Conservation (phyloP, 2,329 filamentous ascomycete species). For the Xylariomycetidae sp. region DNA sequence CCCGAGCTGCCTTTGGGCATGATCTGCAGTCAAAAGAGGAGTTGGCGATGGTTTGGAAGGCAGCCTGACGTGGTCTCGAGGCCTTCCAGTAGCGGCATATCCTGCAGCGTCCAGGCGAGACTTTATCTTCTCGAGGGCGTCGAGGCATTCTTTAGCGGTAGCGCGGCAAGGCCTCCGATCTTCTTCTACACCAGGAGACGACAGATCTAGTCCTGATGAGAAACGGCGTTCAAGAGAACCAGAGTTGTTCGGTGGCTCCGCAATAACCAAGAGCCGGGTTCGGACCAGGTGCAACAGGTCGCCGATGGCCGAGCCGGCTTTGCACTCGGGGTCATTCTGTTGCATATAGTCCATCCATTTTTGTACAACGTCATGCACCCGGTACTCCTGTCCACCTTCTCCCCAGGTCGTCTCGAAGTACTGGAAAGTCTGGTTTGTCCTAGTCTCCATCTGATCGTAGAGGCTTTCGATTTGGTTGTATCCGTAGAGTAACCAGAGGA, state of each 20-base stretch:
- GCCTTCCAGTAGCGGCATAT: too few relatives aligned
- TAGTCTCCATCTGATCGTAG: background rate
- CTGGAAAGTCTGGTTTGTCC: background rate
- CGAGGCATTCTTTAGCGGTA: too few relatives aligned
- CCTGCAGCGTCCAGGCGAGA: too few relatives aligned
- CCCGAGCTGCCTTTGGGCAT: too few relatives aligned
- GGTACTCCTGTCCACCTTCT: background rate
- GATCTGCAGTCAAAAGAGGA: too few relatives aligned
- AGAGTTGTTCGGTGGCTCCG: constrained; percentile 1
- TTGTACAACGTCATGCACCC: background rate
- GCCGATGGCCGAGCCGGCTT: background rate
- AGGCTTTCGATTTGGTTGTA: constrained; percentile 3
- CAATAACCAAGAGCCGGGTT: constrained; percentile 6
- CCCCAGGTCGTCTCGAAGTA: constrained; percentile 5
- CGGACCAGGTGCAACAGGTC: constrained; percentile 5
- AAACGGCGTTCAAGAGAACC: background rate
- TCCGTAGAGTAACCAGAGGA: constrained; percentile 19
- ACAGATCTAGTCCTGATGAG: background rate
- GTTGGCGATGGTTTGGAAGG: too few relatives aligned
- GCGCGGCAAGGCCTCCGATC: too few relatives aligned
- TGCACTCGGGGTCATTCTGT: constrained; percentile 8
- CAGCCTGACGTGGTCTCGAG: too few relatives aligned
- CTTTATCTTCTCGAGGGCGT: too few relatives aligned
- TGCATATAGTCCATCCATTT: constrained; percentile 9
- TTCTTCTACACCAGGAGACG: background rate